Evolutionary conservation across 306 rosid genomes (phyloP).

Genomic region (Mucuna pruriens): DNA sequence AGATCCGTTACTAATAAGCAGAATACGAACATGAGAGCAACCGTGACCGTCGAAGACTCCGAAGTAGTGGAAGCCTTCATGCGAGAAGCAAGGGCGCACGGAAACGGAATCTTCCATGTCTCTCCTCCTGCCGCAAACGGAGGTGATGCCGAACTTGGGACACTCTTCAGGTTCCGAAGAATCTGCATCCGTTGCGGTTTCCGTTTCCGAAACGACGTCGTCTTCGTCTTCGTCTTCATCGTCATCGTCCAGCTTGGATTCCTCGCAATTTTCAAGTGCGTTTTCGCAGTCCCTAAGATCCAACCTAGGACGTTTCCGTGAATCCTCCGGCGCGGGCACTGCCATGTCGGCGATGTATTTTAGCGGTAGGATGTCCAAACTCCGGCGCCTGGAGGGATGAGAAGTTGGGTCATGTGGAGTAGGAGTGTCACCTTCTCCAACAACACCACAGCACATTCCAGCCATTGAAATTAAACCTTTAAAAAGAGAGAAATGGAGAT

Average conservation of each 20-base stretch:
- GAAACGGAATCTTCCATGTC: constrained; percentile 95
- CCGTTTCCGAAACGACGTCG: background rate
- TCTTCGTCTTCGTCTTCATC: background rate
- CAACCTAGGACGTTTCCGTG: constrained; percentile 59
- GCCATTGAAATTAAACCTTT: no score
- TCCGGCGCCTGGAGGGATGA: constrained; percentile 48
- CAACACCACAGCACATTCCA: constrained; percentile 83
- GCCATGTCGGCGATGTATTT: constrained; percentile 58
- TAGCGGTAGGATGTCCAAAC: constrained; percentile 48
- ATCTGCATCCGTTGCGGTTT: background rate
- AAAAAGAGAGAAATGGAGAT: no score
- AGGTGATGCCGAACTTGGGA: constrained; percentile 67
- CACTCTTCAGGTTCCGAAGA: background rate
- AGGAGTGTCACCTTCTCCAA: constrained; percentile 67
- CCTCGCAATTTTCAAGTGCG: constrained; percentile 16
- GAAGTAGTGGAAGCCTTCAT: constrained; percentile 51
- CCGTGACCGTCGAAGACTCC: constrained; percentile 99
- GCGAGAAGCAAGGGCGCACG: constrained; percentile 46
- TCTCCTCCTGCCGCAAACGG: constrained; percentile 88
- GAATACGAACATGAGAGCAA: constrained; percentile 70
- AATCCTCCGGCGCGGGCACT: background rate
- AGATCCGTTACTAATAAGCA: background rate
- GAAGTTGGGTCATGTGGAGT: constrained; percentile 52
- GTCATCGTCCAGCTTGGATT: background rate
- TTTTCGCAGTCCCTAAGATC: constrained; percentile 37